These are phyloP conservation scores for Aethionema arabicum DNA, from an alignment of 345 rosid genomes.

Conservation along the genomic window DNA sequence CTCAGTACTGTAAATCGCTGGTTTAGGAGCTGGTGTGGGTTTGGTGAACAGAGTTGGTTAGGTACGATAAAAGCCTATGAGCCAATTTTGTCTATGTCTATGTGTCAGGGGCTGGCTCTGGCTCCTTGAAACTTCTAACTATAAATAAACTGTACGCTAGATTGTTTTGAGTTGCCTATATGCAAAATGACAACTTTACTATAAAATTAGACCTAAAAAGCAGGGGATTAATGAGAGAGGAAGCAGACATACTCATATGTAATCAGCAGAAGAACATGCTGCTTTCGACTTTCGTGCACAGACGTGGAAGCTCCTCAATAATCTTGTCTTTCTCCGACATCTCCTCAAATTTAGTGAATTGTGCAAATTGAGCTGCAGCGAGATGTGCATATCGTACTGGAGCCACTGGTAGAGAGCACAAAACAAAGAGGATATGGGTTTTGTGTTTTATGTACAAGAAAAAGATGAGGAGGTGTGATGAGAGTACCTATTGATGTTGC, in stretches of 20 bases:
- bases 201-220: background rate
- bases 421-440: background rate
- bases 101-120: conserved; percentile 1
- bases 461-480: background rate
- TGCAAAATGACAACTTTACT: conserved; percentile 26
- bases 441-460: conserved; percentile 6
- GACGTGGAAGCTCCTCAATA: conserved; percentile 65
- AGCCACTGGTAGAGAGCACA: conserved; percentile 57
- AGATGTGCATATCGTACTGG: conserved; percentile 90
- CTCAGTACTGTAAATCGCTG: background rate
- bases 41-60: no score
- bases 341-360: conserved; percentile 73
- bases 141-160: conserved; percentile 18
- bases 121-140: background rate
- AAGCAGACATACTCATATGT: conserved; percentile 18
- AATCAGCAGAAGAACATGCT: conserved; percentile 89
- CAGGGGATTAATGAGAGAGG: background rate
- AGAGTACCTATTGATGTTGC: conserved; percentile 75
- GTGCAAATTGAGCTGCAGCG: conserved; percentile 73
- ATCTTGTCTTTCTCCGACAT: conserved; percentile 40
- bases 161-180: conserved; percentile 6
- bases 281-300: conserved; percentile 50
- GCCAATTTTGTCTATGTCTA: conserved; percentile 3
- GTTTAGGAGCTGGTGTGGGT: background rate
- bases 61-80: background rate